Evolutionary conservation across 331 rosid species (phyloP), one percentile per base, ranked within the genome.

Genomic region (Spiraea crenata): DNA sequence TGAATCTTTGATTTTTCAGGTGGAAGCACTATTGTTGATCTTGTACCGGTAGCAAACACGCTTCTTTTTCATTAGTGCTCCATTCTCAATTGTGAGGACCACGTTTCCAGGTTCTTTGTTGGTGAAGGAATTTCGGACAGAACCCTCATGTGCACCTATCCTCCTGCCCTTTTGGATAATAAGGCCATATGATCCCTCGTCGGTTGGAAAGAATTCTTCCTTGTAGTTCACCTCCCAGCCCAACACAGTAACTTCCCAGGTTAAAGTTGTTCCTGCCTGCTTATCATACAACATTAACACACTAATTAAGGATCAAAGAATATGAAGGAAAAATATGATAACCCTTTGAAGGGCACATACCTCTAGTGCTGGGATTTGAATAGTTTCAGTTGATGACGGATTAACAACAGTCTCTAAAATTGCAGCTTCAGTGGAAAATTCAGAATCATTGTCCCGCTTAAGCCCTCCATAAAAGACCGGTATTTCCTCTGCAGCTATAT

Each of bases 201-300:
- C 73, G 48, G 76, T 82, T 62, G 96, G 98, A 45, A 88, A 88
- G 50, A 88, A 92, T 47, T 92, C 98, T 50, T 96, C 96, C 9
- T 89, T 84, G 71, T 88, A 92, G 73, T 74, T 86, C 50, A 92
- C 86, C 2, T 86, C 98, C 98, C 98, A 90, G 31, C 98, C 98
- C 47, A 81, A 79, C 31, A 92, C 96, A 70, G 88, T 69, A 1
- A 90, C 74, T 76, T 92, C 96, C 98, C 98, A 92, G 6, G 78
- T 74, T 20, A 90, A 65, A 71, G 45, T 45, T 74, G 63, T 5
- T 64, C 76, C 88, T 80, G 73, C 84, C 86, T 68, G 19, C 55
- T 45, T 6, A 64, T 46, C 41, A 14, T 42, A 59, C 35, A 54
- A 41, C 55, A 70, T 47, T 17, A 37, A 20, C 49, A 50, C 16